These are phyloP conservation scores for Kurtzmaniella quercitrusa DNA, from an alignment of 1,139 yeast species.

Conservation along the genomic window DNA sequence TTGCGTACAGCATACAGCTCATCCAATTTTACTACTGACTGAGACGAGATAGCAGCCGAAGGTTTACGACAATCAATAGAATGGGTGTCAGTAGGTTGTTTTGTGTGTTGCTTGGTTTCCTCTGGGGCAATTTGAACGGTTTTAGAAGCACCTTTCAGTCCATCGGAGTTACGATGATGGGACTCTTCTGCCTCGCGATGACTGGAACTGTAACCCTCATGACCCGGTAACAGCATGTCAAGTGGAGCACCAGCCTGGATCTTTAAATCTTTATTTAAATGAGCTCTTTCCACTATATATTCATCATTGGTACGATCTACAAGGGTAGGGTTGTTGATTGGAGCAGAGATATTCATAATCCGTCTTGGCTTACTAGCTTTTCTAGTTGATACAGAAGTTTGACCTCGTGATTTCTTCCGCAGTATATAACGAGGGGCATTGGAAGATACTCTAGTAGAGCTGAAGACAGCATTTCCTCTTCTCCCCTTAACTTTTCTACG, in stretches of 20 bases:
- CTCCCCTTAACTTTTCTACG: neutral
- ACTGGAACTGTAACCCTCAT: neutral
- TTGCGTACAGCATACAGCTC: slow-evolving; percentile 12
- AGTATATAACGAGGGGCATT: neutral
- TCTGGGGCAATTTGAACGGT: neutral
- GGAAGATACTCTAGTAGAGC: slow-evolving; percentile 22
- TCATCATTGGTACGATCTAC: neutral
- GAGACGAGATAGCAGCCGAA: neutral
- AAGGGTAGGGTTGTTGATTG: slow-evolving; percentile 25
- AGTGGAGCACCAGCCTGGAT: slow-evolving; percentile 25
- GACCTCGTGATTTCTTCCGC: neutral
- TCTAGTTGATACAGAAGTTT: neutral
- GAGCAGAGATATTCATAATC: slow-evolving; percentile 20
- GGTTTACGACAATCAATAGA: no score
- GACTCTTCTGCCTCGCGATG: neutral
- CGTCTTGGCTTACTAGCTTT: neutral
- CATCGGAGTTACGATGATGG: no score
- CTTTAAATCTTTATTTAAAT: slow-evolving; percentile 21
- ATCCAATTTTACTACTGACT: slow-evolving; percentile 11
- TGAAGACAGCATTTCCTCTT: neutral
- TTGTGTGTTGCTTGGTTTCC: neutral
- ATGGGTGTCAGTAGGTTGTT: neutral
- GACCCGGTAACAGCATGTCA: slow-evolving; percentile 9
- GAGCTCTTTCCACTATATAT: slow-evolving; percentile 14
- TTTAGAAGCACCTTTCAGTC: neutral